These are phyloP conservation scores for Tetrahymena malaccensis DNA, from an alignment of 73 alveolate species.

Conservation along the genomic window DNA sequence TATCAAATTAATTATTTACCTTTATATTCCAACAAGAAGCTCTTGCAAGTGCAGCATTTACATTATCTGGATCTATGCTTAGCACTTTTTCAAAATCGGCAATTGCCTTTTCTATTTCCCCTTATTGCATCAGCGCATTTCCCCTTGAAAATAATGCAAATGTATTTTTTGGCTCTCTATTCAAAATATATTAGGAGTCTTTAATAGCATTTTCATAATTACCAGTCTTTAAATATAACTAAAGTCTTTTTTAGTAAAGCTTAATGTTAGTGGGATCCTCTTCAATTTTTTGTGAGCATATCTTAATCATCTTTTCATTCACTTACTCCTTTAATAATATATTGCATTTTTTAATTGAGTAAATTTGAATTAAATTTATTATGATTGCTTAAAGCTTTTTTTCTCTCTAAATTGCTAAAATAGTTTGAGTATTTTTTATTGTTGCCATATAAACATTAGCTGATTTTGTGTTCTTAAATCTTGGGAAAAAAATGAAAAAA, in stretches of 20 bases:
- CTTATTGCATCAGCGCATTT: background rate
- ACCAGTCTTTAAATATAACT: background rate
- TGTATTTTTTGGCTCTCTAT: background rate
- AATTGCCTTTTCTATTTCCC: background rate
- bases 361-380: too few species aligned
- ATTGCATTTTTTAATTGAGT: too few species aligned
- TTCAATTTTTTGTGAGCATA: background rate
- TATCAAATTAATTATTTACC: background rate
- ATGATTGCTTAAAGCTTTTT: too few species aligned
- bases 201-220: background rate
- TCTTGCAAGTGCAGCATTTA: background rate
- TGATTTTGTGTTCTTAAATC: background rate
- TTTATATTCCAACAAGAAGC: background rate
- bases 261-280: background rate
- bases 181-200: background rate
- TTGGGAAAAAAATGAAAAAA: background rate
- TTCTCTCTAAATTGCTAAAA: too few species aligned
- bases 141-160: background rate
- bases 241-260: background rate
- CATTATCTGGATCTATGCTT: background rate
- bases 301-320: background rate
- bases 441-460: background rate
- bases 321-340: background rate
- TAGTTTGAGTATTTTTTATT: too few species aligned
- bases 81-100: background rate